These are phyloP conservation scores for Sporothrix brunneoviolacea DNA, from an alignment of 2,329 filamentous ascomycete genomes.

Conservation along the genomic window DNA sequence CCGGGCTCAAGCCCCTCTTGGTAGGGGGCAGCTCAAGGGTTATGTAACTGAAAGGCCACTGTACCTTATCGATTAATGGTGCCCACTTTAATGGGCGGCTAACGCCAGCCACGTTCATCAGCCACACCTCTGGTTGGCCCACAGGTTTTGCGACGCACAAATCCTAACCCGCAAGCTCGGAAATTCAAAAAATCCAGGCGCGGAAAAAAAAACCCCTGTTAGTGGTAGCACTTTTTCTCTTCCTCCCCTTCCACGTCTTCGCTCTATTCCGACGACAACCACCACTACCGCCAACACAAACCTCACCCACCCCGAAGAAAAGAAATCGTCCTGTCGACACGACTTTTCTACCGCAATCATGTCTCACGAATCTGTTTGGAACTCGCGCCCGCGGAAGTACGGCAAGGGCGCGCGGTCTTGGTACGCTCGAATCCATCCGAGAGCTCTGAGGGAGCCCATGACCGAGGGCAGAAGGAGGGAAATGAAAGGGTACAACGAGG, in stretches of 20 bases:
- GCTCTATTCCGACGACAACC: slow-evolving; percentile 3
- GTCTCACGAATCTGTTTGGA: slow-evolving; percentile 94
- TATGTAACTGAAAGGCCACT: background rate
- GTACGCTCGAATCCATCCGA: slow-evolving; percentile 45
- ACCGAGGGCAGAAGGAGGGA: background rate
- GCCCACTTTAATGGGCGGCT: background rate
- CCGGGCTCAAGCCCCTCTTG: no score
- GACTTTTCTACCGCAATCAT: slow-evolving; percentile 33
- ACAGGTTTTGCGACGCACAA: slow-evolving; percentile 16
- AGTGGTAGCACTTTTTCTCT: slow-evolving; percentile 2
- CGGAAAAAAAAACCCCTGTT: slow-evolving; percentile 11
- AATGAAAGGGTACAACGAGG: background rate
- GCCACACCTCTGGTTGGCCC: slow-evolving; percentile 8
- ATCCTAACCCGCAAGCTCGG: slow-evolving; percentile 8
- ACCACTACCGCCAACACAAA: background rate
- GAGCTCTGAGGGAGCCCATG: background rate
- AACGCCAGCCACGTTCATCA: background rate
- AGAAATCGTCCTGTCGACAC: background rate
- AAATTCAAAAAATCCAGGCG: slow-evolving; percentile 12
- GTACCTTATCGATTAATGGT: slow-evolving; percentile 12
- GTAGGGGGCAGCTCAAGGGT: no score
- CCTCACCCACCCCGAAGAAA: background rate
- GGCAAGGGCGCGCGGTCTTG: slow-evolving; percentile 92
- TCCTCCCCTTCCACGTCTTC: background rate
- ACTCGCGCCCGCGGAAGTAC: slow-evolving; percentile 94